These are phyloP conservation scores for Exidia glandulosa DNA, from an alignment of 768 basidiomycete genomes.

Conservation along the genomic window DNA sequence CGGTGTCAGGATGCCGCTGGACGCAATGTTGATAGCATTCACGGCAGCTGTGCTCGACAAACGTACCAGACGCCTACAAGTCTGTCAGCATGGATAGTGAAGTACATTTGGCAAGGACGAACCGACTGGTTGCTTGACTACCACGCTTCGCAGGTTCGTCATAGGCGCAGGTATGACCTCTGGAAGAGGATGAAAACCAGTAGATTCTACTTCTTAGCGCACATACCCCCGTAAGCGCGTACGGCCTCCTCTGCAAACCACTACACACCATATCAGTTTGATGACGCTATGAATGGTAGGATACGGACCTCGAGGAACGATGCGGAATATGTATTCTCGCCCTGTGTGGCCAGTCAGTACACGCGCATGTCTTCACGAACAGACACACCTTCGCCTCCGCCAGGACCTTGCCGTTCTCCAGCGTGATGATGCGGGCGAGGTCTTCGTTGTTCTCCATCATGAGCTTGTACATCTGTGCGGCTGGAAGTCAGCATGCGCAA, in stretches of 20 bases:
- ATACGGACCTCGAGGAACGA: slow-evolving; percentile 66
- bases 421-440: slow-evolving; percentile 60
- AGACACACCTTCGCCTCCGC: slow-evolving; percentile 60
- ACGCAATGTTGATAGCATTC: not conserved
- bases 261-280: slow-evolving; percentile 25
- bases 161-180: slow-evolving; percentile 76
- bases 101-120: slow-evolving; percentile 4
- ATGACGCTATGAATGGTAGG: slow-evolving; percentile 14
- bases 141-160: slow-evolving; percentile 64
- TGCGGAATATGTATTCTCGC: slow-evolving; percentile 77
- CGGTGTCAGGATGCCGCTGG: slow-evolving; percentile 67
- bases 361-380: not conserved
- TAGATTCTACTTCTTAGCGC: not conserved
- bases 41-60: no score
- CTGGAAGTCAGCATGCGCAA: not conserved
- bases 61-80: not conserved
- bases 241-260: slow-evolving; percentile 94
- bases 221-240: slow-evolving; percentile 75
- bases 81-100: not conserved
- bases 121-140: slow-evolving; percentile 88
- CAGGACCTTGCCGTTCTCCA: slow-evolving; percentile 89
- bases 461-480: slow-evolving; percentile 41
- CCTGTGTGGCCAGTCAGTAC: slow-evolving; percentile 27
- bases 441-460: slow-evolving; percentile 84
- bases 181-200: slow-evolving; percentile 15